Base-by-base conservation (phyloP, 176 grass and related monocot species). In the Pharus latifolius region DNA sequence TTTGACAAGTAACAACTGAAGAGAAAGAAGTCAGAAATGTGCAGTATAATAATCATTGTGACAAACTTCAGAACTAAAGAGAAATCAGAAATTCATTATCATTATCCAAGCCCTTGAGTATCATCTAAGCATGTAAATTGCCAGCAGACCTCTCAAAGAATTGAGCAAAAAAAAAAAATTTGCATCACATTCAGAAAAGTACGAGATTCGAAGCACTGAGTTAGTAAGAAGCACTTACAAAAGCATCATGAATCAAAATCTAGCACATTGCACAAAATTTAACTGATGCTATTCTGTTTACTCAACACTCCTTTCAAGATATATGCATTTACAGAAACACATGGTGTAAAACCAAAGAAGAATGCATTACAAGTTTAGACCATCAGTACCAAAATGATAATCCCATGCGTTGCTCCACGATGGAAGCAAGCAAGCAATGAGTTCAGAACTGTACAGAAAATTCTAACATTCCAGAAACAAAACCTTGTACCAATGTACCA, bases 301-400 rank as follows among this genome's bases (percentile, higher is more conserved):
- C 23, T 57, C 49, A 73, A 56, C 10, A 47, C 12, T 57, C 18
- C 26, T 60, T 38, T 60, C 59, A 48, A 66, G 41, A 49, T 56
- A 49, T 29, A 33, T 14, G 23, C 63, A 65, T 81, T 56, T 74
- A 30, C 42, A 32, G 24, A 58, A 32, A 27, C 14, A 80, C 8
- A 50, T n/a, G 26, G 2, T 72, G 7, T 18, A 52, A 49, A 15
- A 27, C 4, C 3, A 51, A 0, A 42, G 25, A 7, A 40, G 25
- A 47, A 32, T 47, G 54, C 3, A 45, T 33, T 18, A 11, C 40
- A 33, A 31, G n/a, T 73, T 65, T 65, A 40, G 17, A 48, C 43
- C 40, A 81, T 38, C 15, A 63, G 22, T 46, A 50, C 65, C 26
- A 69, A 73, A 54, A 76, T 42, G 62, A 61, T 19, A 58, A 25